These are phyloP conservation scores for Chlamydomonas sp. DNA, from an alignment of 139 green algal species.

Conservation along the genomic window DNA sequence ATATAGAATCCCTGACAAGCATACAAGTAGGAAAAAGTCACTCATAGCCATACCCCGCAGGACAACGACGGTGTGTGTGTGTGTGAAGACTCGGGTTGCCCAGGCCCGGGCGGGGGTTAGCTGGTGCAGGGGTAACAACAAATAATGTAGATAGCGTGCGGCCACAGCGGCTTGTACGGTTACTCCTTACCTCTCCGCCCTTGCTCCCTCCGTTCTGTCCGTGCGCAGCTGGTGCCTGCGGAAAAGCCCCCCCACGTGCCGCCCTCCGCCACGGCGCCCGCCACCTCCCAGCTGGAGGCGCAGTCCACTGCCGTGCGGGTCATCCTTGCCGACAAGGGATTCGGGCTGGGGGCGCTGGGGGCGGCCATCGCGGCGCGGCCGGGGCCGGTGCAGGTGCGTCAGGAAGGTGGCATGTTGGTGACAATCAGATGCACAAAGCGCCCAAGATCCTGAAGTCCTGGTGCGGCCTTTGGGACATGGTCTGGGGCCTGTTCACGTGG, in stretches of 20 bases:
- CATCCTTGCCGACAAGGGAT: slow-evolving; percentile 43
- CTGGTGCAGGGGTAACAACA: no score
- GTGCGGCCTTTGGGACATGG: no score
- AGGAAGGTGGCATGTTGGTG: not conserved
- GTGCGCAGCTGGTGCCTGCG: slow-evolving; percentile 7
- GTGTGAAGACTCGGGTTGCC: no score
- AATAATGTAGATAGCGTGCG: no score
- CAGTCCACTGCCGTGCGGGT: slow-evolving; percentile 45
- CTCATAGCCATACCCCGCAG: no score
- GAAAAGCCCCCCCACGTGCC: not conserved
- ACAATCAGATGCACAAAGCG: not conserved
- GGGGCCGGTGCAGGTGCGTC: slow-evolving; percentile 2
- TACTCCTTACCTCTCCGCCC: not conserved
- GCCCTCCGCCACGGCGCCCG: slow-evolving; percentile 28
- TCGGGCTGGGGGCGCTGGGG: slow-evolving; percentile 28
- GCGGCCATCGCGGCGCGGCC: slow-evolving; percentile 10
- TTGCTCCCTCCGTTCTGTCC: not conserved
- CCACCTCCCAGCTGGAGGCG: slow-evolving; percentile 40
- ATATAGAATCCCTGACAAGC: no score
- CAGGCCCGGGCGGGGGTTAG: no score
- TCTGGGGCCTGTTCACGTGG: no score
- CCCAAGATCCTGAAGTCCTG: not conserved
- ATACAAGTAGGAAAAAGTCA: no score
- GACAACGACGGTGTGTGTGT: no score
- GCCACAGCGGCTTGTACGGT: not conserved